phyloP scores from a whole-genome alignment of 176 grass and related monocot genomes.

The barley (Hordeum vulgare) region MorexV3_pseudomolecules_assembly NC_058519.1:491852933-491853432 shows the following conservation, averaged over 20 bases:
- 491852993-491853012: background rate
- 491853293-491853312: conserved; percentile 88
- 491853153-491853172: conserved; percentile 99
- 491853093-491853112: conserved; percentile 97
- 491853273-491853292: conserved; percentile 99
- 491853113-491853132: conserved; percentile 94
- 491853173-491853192: conserved; percentile 94
- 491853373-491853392: background rate
- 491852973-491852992: background rate
- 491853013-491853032: background rate
- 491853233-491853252: conserved; percentile 92
- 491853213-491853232: conserved; percentile 90
- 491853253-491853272: conserved; percentile 98
- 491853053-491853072: conserved; percentile 46
- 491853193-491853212: conserved; percentile 96
- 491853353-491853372: background rate
- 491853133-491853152: conserved; percentile 97
- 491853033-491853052: conserved; percentile 16
- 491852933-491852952: background rate
- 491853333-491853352: background rate
- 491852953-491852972: too few species aligned
- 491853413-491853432: background rate
- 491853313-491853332: conserved; percentile 80
- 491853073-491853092: conserved; percentile 71
- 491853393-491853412: background rate